A percentile compares a stretch with the other conserved stretches of the same genome.
phyloP scores from a whole-genome alignment of 148 eudicot genomes.

The Fagopyrum homotropicum region DNA sequence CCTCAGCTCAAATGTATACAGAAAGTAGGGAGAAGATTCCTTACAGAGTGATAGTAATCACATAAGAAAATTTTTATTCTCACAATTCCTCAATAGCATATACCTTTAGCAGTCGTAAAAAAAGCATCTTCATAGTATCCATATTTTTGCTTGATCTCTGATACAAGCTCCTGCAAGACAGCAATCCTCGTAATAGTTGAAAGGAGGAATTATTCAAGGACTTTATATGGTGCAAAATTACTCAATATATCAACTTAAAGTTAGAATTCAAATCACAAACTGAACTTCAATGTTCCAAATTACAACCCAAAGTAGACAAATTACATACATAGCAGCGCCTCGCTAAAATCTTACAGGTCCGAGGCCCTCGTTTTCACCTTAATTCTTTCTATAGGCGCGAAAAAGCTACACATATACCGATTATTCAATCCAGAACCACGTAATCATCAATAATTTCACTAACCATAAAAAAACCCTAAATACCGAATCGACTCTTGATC shows the following conservation, averaged over 20 bases:
- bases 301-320: neutral
- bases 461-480: neutral
- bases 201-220: neutral
- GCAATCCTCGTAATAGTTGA: neutral
- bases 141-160: conserved; percentile 11
- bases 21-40: neutral
- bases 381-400: neutral
- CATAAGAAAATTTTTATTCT: too few species aligned
- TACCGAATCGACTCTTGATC: neutral
- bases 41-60: neutral
- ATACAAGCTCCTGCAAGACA: conserved; percentile 11
- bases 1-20: neutral
- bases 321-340: neutral
- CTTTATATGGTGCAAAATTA: neutral
- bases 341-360: neutral
- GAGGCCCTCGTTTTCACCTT: neutral
- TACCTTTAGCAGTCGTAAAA: conserved; percentile 10
- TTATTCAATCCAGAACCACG: neutral
- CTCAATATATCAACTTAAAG: neutral
- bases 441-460: neutral
- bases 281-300: neutral
- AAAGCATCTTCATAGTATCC: conserved; percentile 9
- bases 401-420: neutral
- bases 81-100: neutral
- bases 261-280: neutral